Conservation (phyloP, 768 basidiomycete species). For the Mycena metata region DNA sequence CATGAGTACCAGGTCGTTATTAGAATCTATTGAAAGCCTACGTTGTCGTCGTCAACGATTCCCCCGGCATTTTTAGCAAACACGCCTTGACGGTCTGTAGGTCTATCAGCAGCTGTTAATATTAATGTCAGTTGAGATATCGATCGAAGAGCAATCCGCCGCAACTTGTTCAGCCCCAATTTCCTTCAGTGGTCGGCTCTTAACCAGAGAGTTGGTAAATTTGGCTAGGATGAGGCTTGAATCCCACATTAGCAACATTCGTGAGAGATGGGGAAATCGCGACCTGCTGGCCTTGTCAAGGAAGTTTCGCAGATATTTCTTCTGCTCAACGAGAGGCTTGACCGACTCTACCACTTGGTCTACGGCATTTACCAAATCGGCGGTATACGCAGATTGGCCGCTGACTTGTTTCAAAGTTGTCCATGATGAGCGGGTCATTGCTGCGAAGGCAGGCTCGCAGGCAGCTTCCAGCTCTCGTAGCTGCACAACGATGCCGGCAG, state of each 20-base stretch:
- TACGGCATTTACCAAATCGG: conserved; percentile 79
- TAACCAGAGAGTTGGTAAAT: conserved; percentile 91
- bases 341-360: conserved; percentile 84
- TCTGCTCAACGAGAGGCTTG: conserved; percentile 89
- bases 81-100: conserved; percentile 88
- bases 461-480: conserved; percentile 89
- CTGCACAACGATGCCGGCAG: conserved; percentile 83
- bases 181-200: conserved; percentile 91
- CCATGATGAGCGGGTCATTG: conserved; percentile 87
- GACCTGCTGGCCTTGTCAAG: conserved; percentile 95
- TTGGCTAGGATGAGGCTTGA: conserved; percentile 84
- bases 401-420: conserved; percentile 83
- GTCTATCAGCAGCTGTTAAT: conserved; percentile 84
- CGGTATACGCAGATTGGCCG: conserved; percentile 85
- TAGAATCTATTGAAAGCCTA: conserved; percentile 44
- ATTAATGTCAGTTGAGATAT: conserved; percentile 11
- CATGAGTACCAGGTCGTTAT: conserved; percentile 17
- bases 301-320: conserved; percentile 94
- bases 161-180: conserved; percentile 94
- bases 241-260: conserved; percentile 11
- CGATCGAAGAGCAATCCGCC: not conserved
- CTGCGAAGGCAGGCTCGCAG: conserved; percentile 82
- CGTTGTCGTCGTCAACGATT: conserved; percentile 68
- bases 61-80: conserved; percentile 87
- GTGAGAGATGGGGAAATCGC: not conserved